Evolutionary conservation across 2,329 filamentous ascomycete species (phyloP), one percentile per base, ranked within the genome.

Genomic region (Sporothrix mexicana): DNA sequence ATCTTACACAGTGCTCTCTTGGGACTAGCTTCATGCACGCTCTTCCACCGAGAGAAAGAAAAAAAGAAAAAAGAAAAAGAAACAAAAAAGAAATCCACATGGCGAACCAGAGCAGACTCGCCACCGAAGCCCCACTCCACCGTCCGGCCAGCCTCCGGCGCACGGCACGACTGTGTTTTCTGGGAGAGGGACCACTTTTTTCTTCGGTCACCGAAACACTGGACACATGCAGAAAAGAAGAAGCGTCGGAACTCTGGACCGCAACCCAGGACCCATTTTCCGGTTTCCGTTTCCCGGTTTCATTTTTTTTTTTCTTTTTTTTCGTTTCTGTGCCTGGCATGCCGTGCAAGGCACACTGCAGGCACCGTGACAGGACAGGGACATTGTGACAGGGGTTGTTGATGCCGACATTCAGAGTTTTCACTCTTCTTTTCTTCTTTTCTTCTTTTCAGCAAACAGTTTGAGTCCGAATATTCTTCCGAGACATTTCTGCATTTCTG

Each of bases 1-100:
- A 15, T 62, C 57, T 41, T 30, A n/a, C 10, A 30, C 7, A 30
- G 15, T 43, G 12, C 64, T 45, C 1, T 51, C 17, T 51, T 51
- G 64, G 64, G 43, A 8, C 12, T 67, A 67, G 64, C 13, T 23
- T 20, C 64, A 51, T 67, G 64, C 64, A 67, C 20, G 64, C 64
- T 49, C 64, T 67, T 66, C 17, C 61, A n/a, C 41, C 61, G 30
- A 36, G 30, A n/a, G 13, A 57, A 25, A n/a, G 25, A 25, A 57
- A 25, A n/a, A 57, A 10, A 7, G 13, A 15, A 7, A 57, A 43
- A 43, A 25, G 20, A 49, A 49, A 12, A 49, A 49, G 3, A 20
- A 45, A 10, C 9, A 49, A 12, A 41, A 15, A 9, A 13, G 20
- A 64, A 12, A 36, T 67, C 64, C 64, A 67, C 64, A 67, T 66